Base-by-base conservation (phyloP, 164 flowering plant species). In the Liriodendron chinense region DNA sequence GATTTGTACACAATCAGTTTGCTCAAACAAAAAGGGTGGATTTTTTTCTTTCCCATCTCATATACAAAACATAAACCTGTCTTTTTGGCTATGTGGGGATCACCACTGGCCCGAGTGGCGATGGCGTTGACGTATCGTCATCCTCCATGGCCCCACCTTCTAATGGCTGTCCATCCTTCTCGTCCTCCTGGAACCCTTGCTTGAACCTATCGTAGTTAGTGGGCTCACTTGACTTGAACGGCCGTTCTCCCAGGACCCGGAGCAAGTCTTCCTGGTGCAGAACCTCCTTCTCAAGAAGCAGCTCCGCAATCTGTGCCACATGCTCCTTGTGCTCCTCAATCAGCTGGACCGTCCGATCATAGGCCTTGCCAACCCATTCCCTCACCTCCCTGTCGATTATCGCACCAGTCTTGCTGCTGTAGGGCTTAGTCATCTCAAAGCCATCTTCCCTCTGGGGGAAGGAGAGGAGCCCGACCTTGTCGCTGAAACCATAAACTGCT, bases 381-480 rank as follows among this genome's bases (percentile, higher is more conserved):
- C 99, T 82, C 53, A 96, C 99, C 78, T 96, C 99, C 21, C 49
- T 25, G 66, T 96, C 99, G 9, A 96, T 96, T 9, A 96, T 86
- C 2, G 90, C 97, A 2, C 87, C 97, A 0, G 97, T 96, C 76
- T 92, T 89, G 86, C 87, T 96, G 86, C 99, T 94, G 85, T 91
- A 94, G 43, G 99, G 98, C 79, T 94, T 94, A 63, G 64, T 73
- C 94, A 90, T 90, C 82, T 92, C 98, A 43, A 87, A 84, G 2
- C 74, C 16, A 75, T 91, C 98, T 0, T 94, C 97, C 76, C 89
- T 86, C 79, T 72, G 93, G 22, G 98, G 99, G 77, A 96, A 94
- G 34, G 99, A 96, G 48, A 96, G 91, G 48, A 96, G 83, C 23
- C 99, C 99, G 24, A 95, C 96, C 80, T 92, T 93, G 21, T 92